Percentiles rank a stretch among this genome's conserved stretches.
These are phyloP conservation scores for Aaosphaeria pasadenensis DNA, from an alignment of 2,329 filamentous ascomycete genomes.

Conservation along the genomic window DNA sequence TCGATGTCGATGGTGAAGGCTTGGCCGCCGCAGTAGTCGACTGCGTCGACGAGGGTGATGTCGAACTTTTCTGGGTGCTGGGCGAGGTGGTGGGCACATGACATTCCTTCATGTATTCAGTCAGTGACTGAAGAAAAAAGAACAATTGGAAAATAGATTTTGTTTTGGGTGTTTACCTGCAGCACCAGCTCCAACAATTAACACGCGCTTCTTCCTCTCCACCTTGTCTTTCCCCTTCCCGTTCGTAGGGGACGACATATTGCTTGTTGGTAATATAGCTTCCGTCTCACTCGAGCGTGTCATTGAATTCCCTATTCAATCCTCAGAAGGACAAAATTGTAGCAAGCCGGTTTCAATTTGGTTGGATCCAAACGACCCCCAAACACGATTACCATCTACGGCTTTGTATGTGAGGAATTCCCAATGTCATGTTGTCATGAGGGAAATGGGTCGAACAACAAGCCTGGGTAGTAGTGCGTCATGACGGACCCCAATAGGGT, in stretches of 20 bases:
- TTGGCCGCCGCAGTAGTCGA: conserved; percentile 59
- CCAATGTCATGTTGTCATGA: no score
- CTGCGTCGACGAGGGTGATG: conserved; percentile 55
- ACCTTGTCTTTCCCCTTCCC: conserved; percentile 16
- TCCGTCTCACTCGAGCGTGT: conserved; percentile 18
- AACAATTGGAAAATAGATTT: not conserved
- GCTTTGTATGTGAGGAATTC: no score
- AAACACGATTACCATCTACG: no score
- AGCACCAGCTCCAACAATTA: conserved; percentile 40
- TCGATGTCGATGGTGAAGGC: conserved; percentile 58
- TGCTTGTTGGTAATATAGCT: conserved; percentile 28
- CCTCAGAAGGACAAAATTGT: no score
- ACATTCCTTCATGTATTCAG: conserved; percentile 46
- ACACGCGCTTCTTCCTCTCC: conserved; percentile 30
- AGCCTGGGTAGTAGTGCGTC: no score
- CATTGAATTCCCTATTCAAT: conserved; percentile 7
- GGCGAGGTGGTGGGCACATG: conserved; percentile 64
- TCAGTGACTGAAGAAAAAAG: not conserved
- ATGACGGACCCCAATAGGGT: no score
- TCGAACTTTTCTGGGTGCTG: conserved; percentile 65
- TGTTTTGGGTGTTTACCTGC: conserved; percentile 25
- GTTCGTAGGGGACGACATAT: conserved; percentile 20
- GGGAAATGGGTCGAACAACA: no score
- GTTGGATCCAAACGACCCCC: no score
- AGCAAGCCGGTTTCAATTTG: no score